Evolutionary conservation across 805 yeast genomes (phyloP).

Genomic region (Yamadazyma akitaensis): DNA sequence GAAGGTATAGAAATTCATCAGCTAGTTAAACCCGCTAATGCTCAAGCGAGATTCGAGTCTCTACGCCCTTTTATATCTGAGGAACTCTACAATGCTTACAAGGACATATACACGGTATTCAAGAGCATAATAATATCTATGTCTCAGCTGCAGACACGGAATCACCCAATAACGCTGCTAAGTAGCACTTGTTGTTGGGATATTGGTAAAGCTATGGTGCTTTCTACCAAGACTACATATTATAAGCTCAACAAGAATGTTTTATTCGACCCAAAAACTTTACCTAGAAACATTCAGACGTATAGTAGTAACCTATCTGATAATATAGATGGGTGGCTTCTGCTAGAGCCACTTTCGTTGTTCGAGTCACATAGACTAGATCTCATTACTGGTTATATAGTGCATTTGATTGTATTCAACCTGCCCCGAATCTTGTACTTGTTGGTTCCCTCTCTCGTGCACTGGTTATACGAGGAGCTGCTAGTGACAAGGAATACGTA

Average conservation of each 20-base stretch:
- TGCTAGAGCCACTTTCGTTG: constrained; percentile 27
- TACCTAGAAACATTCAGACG: constrained; percentile 22
- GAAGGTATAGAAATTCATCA: not conserved
- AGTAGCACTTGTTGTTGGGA: constrained; percentile 17
- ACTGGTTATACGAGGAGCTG: constrained; percentile 35
- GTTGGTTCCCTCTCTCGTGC: constrained; percentile 33
- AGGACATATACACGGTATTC: constrained; percentile 31
- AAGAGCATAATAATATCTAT: constrained; percentile 20
- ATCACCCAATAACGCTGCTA: constrained; percentile 1
- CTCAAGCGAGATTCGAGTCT: constrained; percentile 22
- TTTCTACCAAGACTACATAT: constrained; percentile 33
- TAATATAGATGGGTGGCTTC: constrained; percentile 38
- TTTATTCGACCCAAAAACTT: constrained; percentile 24
- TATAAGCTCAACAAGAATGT: constrained; percentile 27
- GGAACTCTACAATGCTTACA: constrained; percentile 27
- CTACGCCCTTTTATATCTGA: constrained; percentile 24
- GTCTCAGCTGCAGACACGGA: not conserved
- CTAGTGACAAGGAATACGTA: not conserved
- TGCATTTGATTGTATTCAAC: constrained; percentile 32
- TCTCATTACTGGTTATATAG: constrained; percentile 31
- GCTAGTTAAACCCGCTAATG: constrained; percentile 14
- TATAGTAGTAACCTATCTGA: constrained; percentile 24
- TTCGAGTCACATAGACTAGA: constrained; percentile 20
- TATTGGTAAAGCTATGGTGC: constrained; percentile 33
- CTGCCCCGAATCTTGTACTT: constrained; percentile 30